Evolutionary conservation across 805 yeast genomes (phyloP).

Genomic region (Starmerella geochares): DNA sequence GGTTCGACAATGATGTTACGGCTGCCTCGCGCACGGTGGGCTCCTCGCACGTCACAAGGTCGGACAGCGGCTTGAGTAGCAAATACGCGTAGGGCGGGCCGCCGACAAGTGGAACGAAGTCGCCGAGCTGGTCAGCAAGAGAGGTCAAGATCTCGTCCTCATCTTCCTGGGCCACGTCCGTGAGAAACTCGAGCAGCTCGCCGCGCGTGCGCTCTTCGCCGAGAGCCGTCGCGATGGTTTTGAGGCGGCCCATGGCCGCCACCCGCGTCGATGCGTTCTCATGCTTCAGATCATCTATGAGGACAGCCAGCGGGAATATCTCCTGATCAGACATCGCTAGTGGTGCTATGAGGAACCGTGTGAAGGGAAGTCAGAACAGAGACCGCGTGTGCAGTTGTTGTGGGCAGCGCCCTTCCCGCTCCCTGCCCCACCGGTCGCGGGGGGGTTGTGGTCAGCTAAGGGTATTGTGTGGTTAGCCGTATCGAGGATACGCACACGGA

Average conservation of each 20-base stretch:
- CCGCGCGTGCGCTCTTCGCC: slow-evolving; percentile 87
- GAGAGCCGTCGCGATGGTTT: slow-evolving; percentile 86
- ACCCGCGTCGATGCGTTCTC: slow-evolving; percentile 92
- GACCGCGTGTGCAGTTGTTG: not conserved
- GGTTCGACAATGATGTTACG: slow-evolving; percentile 66
- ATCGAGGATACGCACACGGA: not conserved
- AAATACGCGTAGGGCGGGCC: slow-evolving; percentile 57
- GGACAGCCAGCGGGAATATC: slow-evolving; percentile 84
- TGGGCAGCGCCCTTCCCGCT: not conserved
- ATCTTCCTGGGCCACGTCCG: slow-evolving; percentile 62
- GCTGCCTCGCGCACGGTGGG: slow-evolving; percentile 94
- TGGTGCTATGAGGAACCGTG: too few relatives aligned
- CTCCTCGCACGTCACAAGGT: slow-evolving; percentile 85
- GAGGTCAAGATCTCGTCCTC: slow-evolving; percentile 97
- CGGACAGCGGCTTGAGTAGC: slow-evolving; percentile 58
- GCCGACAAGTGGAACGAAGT: slow-evolving; percentile 80
- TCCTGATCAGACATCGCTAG: slow-evolving; percentile 36
- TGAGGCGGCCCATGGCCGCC: slow-evolving; percentile 86
- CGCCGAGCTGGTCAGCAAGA: slow-evolving; percentile 80
- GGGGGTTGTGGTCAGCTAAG: slow-evolving; percentile 1
- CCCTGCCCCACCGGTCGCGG: not conserved
- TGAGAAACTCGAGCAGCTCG: slow-evolving; percentile 83
- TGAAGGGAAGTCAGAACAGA: not conserved
- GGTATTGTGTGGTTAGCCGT: not conserved
- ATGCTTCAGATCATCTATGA: slow-evolving; percentile 94